Percentiles rank a stretch among this genome's conserved stretches.
Conservation (phyloP, 192 early-diverging fungal genomes). For the Allomyces macrogynus region DNA sequence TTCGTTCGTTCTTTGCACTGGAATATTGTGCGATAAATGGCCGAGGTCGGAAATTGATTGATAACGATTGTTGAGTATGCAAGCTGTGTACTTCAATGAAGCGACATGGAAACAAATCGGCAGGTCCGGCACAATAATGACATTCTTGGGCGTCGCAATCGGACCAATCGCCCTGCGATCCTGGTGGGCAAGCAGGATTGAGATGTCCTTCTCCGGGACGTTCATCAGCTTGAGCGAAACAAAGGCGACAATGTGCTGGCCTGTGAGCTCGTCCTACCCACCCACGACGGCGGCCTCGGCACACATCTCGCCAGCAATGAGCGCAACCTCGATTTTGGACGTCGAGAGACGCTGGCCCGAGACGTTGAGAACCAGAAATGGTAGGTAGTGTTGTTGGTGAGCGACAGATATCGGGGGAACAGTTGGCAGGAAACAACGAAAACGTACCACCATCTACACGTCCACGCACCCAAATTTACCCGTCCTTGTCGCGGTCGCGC, state of each 20-base stretch:
- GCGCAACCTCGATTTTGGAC: slow-evolving; percentile 81
- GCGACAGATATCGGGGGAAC: slow-evolving; percentile 7
- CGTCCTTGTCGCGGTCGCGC: slow-evolving; percentile 78
- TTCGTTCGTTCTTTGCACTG: no score
- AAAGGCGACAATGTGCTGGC: slow-evolving; percentile 77
- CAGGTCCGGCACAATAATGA: slow-evolving; percentile 67
- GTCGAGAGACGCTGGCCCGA: slow-evolving; percentile 84
- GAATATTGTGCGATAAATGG: no score
- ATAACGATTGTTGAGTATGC: no score
- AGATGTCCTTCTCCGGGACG: slow-evolving; percentile 18
- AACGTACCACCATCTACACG: slow-evolving; percentile 29
- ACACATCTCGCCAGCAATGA: slow-evolving; percentile 54
- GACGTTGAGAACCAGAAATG: slow-evolving; percentile 88
- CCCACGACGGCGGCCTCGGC: slow-evolving; percentile 85
- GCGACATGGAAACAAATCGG: no score
- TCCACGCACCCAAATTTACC: slow-evolving; percentile 90
- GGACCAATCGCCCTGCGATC: slow-evolving; percentile 80
- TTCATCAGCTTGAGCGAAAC: slow-evolving; percentile 49
- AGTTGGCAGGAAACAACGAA: background rate
- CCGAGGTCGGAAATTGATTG: no score
- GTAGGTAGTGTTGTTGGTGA: slow-evolving; percentile 10
- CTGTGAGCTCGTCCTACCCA: slow-evolving; percentile 68
- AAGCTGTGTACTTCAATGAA: no score
- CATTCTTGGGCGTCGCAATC: slow-evolving; percentile 72
- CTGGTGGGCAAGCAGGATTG: slow-evolving; percentile 44